phyloP scores from a whole-genome alignment of 495 filamentous ascomycete species.

The Penicillium paxilli region DNA sequence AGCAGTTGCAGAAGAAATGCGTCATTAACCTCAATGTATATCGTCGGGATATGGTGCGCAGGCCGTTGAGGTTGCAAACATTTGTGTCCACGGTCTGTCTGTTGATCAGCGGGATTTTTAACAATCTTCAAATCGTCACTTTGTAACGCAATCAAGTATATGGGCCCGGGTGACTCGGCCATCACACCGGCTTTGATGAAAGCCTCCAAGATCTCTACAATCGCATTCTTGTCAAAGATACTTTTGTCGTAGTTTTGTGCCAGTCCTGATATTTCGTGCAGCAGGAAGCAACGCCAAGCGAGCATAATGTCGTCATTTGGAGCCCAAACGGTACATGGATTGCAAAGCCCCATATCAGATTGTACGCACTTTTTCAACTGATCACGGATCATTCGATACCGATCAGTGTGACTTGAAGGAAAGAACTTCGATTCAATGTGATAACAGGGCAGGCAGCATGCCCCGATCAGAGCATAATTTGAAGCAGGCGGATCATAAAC shows the following conservation, averaged over 20 bases:
- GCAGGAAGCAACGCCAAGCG: slow-evolving; percentile 4
- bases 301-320: not conserved
- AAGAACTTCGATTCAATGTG: too few relatives aligned
- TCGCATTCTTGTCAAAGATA: not conserved
- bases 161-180: too few relatives aligned
- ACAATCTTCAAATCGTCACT: too few relatives aligned
- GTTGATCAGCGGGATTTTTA: too few relatives aligned
- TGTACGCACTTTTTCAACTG: not conserved
- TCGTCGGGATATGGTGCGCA: too few relatives aligned
- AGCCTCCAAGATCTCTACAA: not conserved
- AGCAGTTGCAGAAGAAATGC: too few relatives aligned
- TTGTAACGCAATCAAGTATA: too few relatives aligned
- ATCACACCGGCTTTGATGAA: not conserved
- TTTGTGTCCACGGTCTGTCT: too few relatives aligned
- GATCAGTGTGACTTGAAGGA: not conserved
- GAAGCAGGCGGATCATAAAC: not conserved
- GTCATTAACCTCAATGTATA: too few relatives aligned
- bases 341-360: not conserved
- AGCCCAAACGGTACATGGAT: not conserved
- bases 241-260: not conserved
- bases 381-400: not conserved
- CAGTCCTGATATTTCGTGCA: not conserved
- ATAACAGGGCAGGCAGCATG: not conserved
- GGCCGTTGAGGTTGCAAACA: too few relatives aligned
- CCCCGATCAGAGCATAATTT: not conserved